Conservation (phyloP, 306 rosid species). For the Quercus suber region DNA sequence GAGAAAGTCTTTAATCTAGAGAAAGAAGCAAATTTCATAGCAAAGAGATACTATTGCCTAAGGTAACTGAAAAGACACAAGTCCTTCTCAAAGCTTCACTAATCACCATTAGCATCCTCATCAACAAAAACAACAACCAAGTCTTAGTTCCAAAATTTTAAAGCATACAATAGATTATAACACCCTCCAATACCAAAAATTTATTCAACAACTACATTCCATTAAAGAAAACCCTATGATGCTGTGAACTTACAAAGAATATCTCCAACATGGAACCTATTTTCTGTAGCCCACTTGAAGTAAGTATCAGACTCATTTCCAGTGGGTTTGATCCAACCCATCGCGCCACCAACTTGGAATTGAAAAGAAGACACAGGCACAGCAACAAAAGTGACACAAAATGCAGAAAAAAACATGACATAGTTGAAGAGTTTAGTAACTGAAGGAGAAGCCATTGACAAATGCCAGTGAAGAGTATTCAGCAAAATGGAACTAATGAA, state of each 20-base stretch:
- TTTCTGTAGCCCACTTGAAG: not conserved
- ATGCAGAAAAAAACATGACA: not conserved
- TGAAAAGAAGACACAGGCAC: constrained; percentile 3
- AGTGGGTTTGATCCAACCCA: constrained; percentile 2
- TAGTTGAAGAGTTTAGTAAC: not conserved
- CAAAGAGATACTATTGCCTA: not conserved
- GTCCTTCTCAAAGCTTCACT: too few relatives aligned
- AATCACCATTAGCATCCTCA: too few relatives aligned
- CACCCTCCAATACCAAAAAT: not conserved
- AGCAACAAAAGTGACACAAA: not conserved
- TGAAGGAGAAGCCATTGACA: not conserved
- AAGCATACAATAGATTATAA: not conserved
- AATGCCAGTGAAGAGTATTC: too few relatives aligned
- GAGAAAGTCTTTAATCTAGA: not conserved
- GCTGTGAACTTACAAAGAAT: not conserved
- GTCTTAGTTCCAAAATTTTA: too few relatives aligned
- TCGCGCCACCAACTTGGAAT: constrained; percentile 4
- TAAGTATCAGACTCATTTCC: not conserved
- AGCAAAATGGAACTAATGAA: not conserved
- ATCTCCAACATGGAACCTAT: constrained; percentile 8
- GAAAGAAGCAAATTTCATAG: not conserved
- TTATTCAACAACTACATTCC: too few relatives aligned
- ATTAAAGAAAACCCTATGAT: not conserved
- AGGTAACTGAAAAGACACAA: too few relatives aligned
- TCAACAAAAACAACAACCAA: too few relatives aligned